These are phyloP conservation scores for Penicillium waksmanii DNA, from an alignment of 495 filamentous ascomycete genomes.

Conservation along the genomic window DNA sequence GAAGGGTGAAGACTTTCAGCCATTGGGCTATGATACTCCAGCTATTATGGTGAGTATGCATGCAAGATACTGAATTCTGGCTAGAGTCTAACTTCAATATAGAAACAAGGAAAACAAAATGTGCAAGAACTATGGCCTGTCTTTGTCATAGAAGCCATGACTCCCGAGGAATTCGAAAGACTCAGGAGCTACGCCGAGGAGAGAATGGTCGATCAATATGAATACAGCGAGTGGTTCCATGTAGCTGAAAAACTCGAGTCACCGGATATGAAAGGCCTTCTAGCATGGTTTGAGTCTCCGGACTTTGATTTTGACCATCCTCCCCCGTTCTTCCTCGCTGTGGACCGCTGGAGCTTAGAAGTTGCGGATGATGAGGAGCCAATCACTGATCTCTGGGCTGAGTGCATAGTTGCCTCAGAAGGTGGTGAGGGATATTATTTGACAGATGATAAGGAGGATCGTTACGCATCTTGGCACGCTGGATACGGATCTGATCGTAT, in stretches of 20 bases:
- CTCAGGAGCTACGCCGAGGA: neutral
- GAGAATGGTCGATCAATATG: neutral
- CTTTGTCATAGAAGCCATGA: constrained; percentile 9
- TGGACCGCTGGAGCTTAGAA: constrained; percentile 1
- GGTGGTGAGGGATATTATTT: neutral
- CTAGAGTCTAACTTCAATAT: neutral
- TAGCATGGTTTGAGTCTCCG: constrained; percentile 6
- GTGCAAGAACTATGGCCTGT: neutral
- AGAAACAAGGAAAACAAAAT: constrained; percentile 1
- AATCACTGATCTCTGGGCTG: neutral
- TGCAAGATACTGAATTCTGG: neutral
- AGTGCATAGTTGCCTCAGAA: neutral
- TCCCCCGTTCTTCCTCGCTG: neutral
- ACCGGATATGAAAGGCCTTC: constrained; percentile 6
- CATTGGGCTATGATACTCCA: neutral
- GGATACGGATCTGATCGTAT: neutral
- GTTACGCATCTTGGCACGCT: neutral
- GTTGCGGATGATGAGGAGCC: neutral
- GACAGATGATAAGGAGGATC: neutral
- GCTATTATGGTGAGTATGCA: neutral
- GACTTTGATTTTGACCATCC: neutral
- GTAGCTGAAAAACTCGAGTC: constrained; percentile 3
- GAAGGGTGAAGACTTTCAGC: neutral
- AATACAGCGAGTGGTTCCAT: constrained; percentile 1
- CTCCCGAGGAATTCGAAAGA: constrained; percentile 3